phyloP scores from a whole-genome alignment of 805 yeast species.

The Starmerella stellata region DNA sequence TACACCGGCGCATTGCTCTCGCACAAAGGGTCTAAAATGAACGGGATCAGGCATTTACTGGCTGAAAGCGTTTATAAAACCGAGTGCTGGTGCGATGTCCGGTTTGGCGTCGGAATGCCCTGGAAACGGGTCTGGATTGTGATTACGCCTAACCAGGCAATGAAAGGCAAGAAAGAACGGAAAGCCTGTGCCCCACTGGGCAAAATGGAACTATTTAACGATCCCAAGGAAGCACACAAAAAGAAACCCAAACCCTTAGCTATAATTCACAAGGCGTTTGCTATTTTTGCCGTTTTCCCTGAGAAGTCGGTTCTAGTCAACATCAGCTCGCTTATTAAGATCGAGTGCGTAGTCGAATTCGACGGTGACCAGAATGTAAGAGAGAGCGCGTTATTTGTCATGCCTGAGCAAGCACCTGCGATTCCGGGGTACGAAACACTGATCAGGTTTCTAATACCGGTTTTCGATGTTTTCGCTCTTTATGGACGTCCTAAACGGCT shows the following conservation, averaged over 20 bases:
- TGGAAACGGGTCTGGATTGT: slow-evolving; percentile 92
- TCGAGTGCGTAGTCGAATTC: slow-evolving; percentile 55
- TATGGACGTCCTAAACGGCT: slow-evolving; percentile 69
- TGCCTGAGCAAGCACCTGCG: slow-evolving; percentile 73
- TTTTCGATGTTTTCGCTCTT: slow-evolving; percentile 55
- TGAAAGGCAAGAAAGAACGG: slow-evolving; percentile 28
- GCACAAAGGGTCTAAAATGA: slow-evolving; percentile 72
- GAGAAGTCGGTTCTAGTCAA: slow-evolving; percentile 66
- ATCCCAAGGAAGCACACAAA: slow-evolving; percentile 36
- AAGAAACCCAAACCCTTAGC: slow-evolving; percentile 58
- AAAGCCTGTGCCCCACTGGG: slow-evolving; percentile 31
- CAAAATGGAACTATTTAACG: slow-evolving; percentile 60
- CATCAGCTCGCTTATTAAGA: slow-evolving; percentile 68
- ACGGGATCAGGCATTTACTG: slow-evolving; percentile 70
- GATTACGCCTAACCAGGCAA: slow-evolving; percentile 36
- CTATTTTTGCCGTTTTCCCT: slow-evolving; percentile 85
- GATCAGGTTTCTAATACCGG: slow-evolving; percentile 58
- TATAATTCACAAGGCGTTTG: slow-evolving; percentile 45
- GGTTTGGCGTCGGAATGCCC: slow-evolving; percentile 95
- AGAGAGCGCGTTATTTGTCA: slow-evolving; percentile 51
- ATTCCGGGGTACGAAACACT: slow-evolving; percentile 73
- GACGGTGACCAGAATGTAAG: slow-evolving; percentile 24
- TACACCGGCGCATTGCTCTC: slow-evolving; percentile 87
- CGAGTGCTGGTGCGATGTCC: slow-evolving; percentile 86
- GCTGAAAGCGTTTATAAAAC: slow-evolving; percentile 72